Conservation (phyloP, 352 stramenopile species). For the Globisporangium emineosum region DNA sequence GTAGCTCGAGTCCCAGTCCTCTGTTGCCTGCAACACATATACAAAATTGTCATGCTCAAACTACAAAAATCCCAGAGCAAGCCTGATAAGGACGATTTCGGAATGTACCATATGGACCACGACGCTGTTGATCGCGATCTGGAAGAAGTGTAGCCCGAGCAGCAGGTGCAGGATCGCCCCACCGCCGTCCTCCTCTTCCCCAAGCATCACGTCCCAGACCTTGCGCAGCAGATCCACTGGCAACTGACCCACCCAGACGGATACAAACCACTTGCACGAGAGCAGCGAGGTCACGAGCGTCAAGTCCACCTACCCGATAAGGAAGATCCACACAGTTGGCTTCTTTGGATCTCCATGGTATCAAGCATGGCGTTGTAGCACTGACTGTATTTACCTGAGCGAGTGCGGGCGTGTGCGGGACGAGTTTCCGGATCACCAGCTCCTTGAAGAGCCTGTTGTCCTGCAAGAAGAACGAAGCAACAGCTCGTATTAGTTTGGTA, state of each 20-base stretch:
- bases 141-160: conserved; percentile 55
- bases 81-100: neutral
- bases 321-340: neutral
- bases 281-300: conserved; percentile 56
- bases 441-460: conserved; percentile 61
- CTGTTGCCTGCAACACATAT: conserved; percentile 29
- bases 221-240: conserved; percentile 39
- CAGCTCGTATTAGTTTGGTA: neutral
- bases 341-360: neutral
- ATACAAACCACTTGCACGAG: conserved; percentile 78
- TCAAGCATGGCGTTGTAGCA: neutral
- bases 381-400: conserved; percentile 26
- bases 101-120: conserved; percentile 32
- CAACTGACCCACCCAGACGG: conserved; percentile 64
- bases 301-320: conserved; percentile 41
- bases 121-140: conserved; percentile 38
- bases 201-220: conserved; percentile 66
- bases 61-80: neutral
- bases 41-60: neutral
- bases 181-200: conserved; percentile 28
- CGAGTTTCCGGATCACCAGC: conserved; percentile 47
- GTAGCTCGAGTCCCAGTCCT: conserved; percentile 65
- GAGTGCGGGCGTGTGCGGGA: conserved; percentile 47
- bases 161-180: conserved; percentile 62
- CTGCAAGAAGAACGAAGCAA: conserved; percentile 19